These are phyloP conservation scores for Hyphodiscus sp. DNA, from an alignment of 2,329 filamentous ascomycete species.

Conservation along the genomic window DNA sequence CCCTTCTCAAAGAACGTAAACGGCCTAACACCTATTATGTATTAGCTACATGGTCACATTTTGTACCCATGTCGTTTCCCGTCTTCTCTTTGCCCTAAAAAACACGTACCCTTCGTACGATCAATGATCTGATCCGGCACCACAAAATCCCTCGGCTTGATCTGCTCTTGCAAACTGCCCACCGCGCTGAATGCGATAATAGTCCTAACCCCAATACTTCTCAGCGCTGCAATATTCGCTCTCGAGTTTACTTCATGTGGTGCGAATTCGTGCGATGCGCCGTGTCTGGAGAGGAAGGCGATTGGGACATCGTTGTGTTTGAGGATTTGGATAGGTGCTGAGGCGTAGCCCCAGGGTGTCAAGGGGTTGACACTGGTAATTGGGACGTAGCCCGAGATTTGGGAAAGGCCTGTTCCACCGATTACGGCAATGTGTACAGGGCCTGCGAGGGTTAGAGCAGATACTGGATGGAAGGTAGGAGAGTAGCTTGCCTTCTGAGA, in stretches of 20 bases:
- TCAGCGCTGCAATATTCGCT: constrained; percentile 97
- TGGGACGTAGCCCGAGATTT: constrained; percentile 79
- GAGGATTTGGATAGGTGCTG: constrained; percentile 74
- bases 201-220: constrained; percentile 79
- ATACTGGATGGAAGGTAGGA: too few species aligned
- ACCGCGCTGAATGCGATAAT: constrained; percentile 95
- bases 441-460: constrained; percentile 34
- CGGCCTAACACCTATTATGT: constrained; percentile 58
- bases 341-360: constrained; percentile 85
- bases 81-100: neutral
- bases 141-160: constrained; percentile 94
- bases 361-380: constrained; percentile 68
- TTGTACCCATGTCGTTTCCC: neutral
- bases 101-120: constrained; percentile 67
- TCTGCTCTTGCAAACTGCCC: constrained; percentile 83
- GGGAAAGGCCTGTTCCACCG: constrained; percentile 85
- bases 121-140: constrained; percentile 96
- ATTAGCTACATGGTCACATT: neutral
- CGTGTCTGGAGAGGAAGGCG: constrained; percentile 92
- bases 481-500: too few species aligned
- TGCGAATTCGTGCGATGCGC: constrained; percentile 78
- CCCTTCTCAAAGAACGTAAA: constrained; percentile 95
- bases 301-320: constrained; percentile 77
- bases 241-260: constrained; percentile 92
- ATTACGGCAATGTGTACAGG: constrained; percentile 82